Evolutionary conservation across 2,329 filamentous ascomycete genomes (phyloP).

Genomic region (Fusarium sp.): DNA sequence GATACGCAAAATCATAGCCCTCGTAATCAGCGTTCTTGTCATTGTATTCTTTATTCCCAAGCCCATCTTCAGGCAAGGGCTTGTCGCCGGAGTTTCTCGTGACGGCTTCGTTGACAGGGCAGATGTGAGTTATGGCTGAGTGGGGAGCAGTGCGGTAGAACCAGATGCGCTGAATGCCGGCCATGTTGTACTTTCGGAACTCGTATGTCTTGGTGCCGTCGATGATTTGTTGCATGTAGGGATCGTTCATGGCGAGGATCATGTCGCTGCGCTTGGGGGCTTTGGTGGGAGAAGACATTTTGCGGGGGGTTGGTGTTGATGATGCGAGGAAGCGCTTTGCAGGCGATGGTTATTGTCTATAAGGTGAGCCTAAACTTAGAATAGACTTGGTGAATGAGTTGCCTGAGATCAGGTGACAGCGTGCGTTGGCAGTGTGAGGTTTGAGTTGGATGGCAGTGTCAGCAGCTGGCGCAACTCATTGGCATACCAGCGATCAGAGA

Average conservation of each 20-base stretch:
- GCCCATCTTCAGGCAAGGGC: slow-evolving; percentile 32
- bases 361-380: neutral
- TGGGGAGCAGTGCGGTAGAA: slow-evolving; percentile 45
- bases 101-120: slow-evolving; percentile 27
- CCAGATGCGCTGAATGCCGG: slow-evolving; percentile 39
- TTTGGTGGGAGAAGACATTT: neutral
- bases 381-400: neutral
- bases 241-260: slow-evolving; percentile 32
- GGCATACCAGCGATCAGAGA: fast-evolving
- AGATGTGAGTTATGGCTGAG: slow-evolving; percentile 46
- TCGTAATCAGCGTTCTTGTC: slow-evolving; percentile 39
- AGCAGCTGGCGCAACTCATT: neutral
- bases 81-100: slow-evolving; percentile 31
- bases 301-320: neutral
- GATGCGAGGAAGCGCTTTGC: neutral
- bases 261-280: slow-evolving; percentile 7
- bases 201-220: slow-evolving; percentile 42
- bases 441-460: neutral
- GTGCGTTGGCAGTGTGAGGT: neutral
- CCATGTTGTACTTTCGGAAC: slow-evolving; percentile 42
- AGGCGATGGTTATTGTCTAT: neutral
- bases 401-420: neutral
- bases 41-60: slow-evolving; percentile 47
- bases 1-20: slow-evolving; percentile 47
- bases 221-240: slow-evolving; percentile 43